phyloP scores from a whole-genome alignment of 306 rosid genomes.

The Lathyrus sativus region DNA sequence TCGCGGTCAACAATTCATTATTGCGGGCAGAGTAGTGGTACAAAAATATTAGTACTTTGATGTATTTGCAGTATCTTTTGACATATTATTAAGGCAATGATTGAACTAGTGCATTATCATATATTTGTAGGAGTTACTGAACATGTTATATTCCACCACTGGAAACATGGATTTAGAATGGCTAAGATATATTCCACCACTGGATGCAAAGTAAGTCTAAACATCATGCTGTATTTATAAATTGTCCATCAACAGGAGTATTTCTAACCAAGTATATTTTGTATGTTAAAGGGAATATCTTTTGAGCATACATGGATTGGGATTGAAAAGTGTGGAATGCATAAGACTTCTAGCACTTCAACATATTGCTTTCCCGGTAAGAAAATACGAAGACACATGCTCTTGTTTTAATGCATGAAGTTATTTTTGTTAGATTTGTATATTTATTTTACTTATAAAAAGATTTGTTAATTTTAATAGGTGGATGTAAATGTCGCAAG shows the following conservation, averaged over 20 bases:
- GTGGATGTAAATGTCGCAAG: slow-evolving; percentile 90
- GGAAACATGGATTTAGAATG: slow-evolving; percentile 65
- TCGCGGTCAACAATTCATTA: slow-evolving; percentile 66
- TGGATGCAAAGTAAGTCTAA: slow-evolving; percentile 46
- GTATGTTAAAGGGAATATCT: slow-evolving; percentile 54
- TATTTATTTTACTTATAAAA: neutral
- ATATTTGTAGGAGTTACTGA: slow-evolving; percentile 52
- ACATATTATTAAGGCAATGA: neutral
- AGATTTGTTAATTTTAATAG: slow-evolving; percentile 30
- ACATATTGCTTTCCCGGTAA: slow-evolving; percentile 72
- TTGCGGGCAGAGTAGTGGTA: slow-evolving; percentile 61
- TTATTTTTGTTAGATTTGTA: neutral
- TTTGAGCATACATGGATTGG: slow-evolving; percentile 55
- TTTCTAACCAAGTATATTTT: neutral
- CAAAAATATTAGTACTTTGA: neutral
- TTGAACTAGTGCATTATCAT: neutral
- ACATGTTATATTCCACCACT: slow-evolving; percentile 42
- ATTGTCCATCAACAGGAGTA: neutral
- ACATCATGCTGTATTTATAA: neutral
- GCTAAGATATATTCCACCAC: slow-evolving; percentile 63
- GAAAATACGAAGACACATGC: neutral
- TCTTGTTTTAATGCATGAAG: neutral
- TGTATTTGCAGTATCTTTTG: neutral
- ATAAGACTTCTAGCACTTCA: slow-evolving; percentile 67
- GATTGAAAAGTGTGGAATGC: slow-evolving; percentile 82